Conservation (phyloP, 2,329 filamentous ascomycete genomes). For the Colletotrichum eleusines region DNA sequence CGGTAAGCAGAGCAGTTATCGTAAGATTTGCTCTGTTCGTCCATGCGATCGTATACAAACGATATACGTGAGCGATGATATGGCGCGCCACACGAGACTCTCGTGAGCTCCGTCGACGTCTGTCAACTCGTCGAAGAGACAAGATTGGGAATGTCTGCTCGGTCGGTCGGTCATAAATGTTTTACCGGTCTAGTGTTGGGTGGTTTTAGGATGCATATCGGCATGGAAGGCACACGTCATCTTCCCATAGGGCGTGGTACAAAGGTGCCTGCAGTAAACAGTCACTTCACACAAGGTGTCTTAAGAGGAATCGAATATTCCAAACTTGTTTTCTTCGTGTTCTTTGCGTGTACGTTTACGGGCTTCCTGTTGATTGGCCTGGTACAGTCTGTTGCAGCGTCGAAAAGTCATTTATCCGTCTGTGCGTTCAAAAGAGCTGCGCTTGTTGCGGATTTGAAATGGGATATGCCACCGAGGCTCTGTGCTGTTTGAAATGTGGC, state of each 20-base stretch:
- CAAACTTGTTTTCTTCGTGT: not conserved
- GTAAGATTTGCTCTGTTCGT: slow-evolving; percentile 9
- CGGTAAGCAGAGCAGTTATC: slow-evolving; percentile 24
- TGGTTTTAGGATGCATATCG: slow-evolving; percentile 23
- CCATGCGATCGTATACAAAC: slow-evolving; percentile 2
- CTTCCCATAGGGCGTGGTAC: not conserved
- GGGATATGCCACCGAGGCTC: not conserved
- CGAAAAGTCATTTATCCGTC: too few species aligned
- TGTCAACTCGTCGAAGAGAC: too few species aligned
- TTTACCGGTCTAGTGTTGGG: slow-evolving; percentile 18
- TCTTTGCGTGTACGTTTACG: not conserved
- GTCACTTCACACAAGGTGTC: slow-evolving; percentile 1
- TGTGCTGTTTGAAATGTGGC: not conserved
- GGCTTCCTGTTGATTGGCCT: too few species aligned
- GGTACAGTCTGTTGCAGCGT: too few species aligned
- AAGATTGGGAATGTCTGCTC: slow-evolving; percentile 6
- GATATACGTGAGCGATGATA: slow-evolving; percentile 6
- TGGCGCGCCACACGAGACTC: not conserved
- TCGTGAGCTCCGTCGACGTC: not conserved
- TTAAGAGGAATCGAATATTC: not conserved
- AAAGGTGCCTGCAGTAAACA: not conserved
- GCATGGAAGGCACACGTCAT: slow-evolving; percentile 14
- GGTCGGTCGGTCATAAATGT: slow-evolving; percentile 1
- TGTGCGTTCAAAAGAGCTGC: too few species aligned
- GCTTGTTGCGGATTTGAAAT: not conserved